Conservation (phyloP, 495 filamentous ascomycete species). For the Polyplosphaeria fusca region DNA sequence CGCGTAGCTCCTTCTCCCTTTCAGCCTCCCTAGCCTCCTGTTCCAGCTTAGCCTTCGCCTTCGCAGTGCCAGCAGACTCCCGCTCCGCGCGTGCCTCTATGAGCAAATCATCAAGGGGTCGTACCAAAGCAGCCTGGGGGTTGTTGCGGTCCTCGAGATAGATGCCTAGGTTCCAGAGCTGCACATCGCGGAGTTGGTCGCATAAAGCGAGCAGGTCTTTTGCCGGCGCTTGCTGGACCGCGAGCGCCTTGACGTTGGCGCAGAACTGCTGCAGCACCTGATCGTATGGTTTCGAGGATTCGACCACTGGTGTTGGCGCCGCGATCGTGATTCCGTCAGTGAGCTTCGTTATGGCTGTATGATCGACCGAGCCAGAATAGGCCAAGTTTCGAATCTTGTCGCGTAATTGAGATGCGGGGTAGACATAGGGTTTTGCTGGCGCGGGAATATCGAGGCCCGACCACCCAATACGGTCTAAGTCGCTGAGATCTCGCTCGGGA, state of each 20-base stretch:
- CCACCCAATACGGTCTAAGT: conserved; percentile 79
- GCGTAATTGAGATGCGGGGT: conserved; percentile 36
- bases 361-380: conserved; percentile 30
- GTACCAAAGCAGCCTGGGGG: conserved; percentile 68
- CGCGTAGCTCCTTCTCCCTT: conserved; percentile 52
- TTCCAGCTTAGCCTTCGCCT: conserved; percentile 60
- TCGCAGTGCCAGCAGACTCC: conserved; percentile 54
- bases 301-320: conserved; percentile 11
- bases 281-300: conserved; percentile 32
- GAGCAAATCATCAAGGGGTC: conserved; percentile 72
- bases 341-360: conserved; percentile 18
- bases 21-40: conserved; percentile 53
- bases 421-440: conserved; percentile 41
- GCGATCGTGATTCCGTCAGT: conserved; percentile 23
- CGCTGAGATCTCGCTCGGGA: conserved; percentile 50
- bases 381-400: conserved; percentile 40
- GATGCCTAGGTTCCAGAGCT: conserved; percentile 74
- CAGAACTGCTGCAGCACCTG: conserved; percentile 38
- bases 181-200: conserved; percentile 66
- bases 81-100: conserved; percentile 69
- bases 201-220: conserved; percentile 54
- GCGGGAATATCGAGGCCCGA: conserved; percentile 63
- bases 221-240: conserved; percentile 32
- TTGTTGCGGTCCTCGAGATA: conserved; percentile 86
- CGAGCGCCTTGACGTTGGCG: conserved; percentile 32